Conservation (phyloP, 2,329 filamentous ascomycete genomes). For the Epichloe festucae region DNA sequence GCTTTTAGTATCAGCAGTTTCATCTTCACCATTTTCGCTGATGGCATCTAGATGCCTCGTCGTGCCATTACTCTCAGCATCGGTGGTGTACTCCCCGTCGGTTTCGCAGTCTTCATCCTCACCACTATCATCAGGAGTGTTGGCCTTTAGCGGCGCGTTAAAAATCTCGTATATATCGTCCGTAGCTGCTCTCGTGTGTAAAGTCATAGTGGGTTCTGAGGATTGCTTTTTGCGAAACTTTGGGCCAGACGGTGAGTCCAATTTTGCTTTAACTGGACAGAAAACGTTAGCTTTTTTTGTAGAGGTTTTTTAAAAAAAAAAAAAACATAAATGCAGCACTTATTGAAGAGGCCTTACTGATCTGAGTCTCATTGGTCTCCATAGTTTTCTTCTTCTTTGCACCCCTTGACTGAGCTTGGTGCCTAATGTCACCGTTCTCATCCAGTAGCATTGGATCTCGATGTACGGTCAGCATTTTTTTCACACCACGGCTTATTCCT, state of each 20-base stretch:
- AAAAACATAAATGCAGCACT: not conserved
- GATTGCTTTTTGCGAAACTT: conserved; percentile 72
- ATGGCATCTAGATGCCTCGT: conserved; percentile 47
- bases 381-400: conserved; percentile 64
- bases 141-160: conserved; percentile 53
- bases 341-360: conserved; percentile 44
- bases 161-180: conserved; percentile 98
- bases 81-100: conserved; percentile 69
- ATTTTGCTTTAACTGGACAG: conserved; percentile 74
- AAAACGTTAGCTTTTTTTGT: conserved; percentile 16
- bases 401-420: conserved; percentile 31
- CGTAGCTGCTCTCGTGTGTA: conserved; percentile 88
- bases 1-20: conserved; percentile 46
- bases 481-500: conserved; percentile 17
- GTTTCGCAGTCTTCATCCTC: conserved; percentile 59
- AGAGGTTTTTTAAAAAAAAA: no score
- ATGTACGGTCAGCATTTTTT: conserved; percentile 29
- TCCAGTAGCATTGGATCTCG: conserved; percentile 36
- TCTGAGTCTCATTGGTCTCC: conserved; percentile 85
- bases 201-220: conserved; percentile 90
- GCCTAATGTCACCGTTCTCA: conserved; percentile 43
- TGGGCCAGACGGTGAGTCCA: conserved; percentile 76
- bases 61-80: conserved; percentile 70
- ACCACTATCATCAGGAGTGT: conserved; percentile 29
- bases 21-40: conserved; percentile 31